phyloP scores from a whole-genome alignment of 148 eudicot species.

The Suaeda aralocaspica region DNA sequence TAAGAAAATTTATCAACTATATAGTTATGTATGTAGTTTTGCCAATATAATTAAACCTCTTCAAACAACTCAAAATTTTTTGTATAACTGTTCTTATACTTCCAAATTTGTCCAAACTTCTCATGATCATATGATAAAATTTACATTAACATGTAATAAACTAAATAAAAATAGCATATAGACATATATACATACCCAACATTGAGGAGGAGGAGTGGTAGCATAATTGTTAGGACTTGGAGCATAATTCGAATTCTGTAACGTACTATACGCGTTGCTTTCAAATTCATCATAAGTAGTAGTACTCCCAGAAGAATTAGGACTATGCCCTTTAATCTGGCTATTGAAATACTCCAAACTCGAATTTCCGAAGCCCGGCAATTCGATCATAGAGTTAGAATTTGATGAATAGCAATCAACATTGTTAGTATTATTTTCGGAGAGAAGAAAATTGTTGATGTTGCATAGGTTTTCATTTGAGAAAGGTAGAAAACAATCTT shows the following conservation, averaged over 20 bases:
- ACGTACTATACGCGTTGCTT: not conserved
- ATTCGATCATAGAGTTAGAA: not conserved
- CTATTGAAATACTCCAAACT: not conserved
- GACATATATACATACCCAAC: constrained; percentile 18
- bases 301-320: not conserved
- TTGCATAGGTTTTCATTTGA: not conserved
- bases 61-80: too few relatives aligned
- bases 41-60: too few relatives aligned
- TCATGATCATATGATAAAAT: not conserved
- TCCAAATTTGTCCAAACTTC: not conserved
- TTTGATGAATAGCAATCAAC: not conserved
- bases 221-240: constrained; percentile 1
- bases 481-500: not conserved
- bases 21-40: too few relatives aligned
- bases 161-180: not conserved
- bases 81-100: too few relatives aligned
- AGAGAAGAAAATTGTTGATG: not conserved
- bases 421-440: not conserved
- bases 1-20: too few relatives aligned
- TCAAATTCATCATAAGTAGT: not conserved
- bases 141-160: too few relatives aligned
- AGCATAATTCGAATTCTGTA: not conserved
- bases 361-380: not conserved
- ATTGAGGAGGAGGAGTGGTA: not conserved
- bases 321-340: not conserved